Evolutionary conservation across 2,329 filamentous ascomycete species (phyloP).

Genomic region (Pyrenochaeta sp.): DNA sequence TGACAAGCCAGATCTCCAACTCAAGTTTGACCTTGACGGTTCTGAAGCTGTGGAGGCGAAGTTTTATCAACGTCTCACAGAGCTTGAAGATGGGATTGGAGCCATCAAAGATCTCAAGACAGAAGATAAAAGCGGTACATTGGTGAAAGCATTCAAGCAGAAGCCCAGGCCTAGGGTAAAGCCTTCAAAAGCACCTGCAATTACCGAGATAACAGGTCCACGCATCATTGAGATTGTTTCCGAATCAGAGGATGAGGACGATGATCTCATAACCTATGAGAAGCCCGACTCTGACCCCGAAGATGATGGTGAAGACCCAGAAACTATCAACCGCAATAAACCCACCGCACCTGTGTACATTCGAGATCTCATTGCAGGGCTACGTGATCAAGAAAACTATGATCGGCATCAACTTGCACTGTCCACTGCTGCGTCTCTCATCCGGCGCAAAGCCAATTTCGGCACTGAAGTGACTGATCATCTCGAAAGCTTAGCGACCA

Average conservation of each 20-base stretch:
- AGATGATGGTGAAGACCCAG: conserved; percentile 93
- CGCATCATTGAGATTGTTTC: conserved; percentile 63
- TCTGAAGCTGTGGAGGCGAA: conserved; percentile 74
- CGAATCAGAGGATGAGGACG: conserved; percentile 58
- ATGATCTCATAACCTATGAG: conserved; percentile 77
- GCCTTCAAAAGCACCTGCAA: conserved; percentile 14
- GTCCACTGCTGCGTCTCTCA: conserved; percentile 77
- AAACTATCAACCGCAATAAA: conserved; percentile 83
- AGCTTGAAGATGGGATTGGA: conserved; percentile 70
- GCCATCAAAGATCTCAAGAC: conserved; percentile 25
- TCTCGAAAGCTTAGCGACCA: conserved; percentile 77
- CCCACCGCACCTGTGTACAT: conserved; percentile 88
- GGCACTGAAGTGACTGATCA: conserved; percentile 89
- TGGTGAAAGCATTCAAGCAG: neutral
- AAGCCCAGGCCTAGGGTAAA: conserved; percentile 17
- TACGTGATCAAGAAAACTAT: conserved; percentile 83
- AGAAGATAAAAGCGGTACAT: neutral
- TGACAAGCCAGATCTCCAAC: conserved; percentile 71
- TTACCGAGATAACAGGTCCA: conserved; percentile 44
- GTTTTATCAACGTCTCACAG: conserved; percentile 76
- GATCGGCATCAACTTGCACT: conserved; percentile 85
- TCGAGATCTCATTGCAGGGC: conserved; percentile 79
- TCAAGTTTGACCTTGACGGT: conserved; percentile 87
- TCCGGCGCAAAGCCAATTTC: conserved; percentile 87
- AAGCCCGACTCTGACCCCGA: conserved; percentile 90